Conservation (phyloP, 768 basidiomycete genomes). For the Russula compacta region DNA sequence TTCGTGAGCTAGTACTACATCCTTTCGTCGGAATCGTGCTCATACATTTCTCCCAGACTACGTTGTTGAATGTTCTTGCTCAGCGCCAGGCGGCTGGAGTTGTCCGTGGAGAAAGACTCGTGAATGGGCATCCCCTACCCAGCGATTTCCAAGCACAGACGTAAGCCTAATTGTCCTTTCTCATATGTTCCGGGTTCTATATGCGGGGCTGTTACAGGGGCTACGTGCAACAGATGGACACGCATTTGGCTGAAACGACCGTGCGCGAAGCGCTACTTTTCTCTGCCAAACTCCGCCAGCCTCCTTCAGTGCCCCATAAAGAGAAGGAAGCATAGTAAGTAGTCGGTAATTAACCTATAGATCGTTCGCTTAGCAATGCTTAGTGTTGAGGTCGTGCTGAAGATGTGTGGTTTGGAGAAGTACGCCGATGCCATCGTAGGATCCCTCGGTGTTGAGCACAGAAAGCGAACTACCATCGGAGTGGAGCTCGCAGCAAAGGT, state of each 20-base stretch:
- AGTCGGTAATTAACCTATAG: not conserved
- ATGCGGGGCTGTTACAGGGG: slow-evolving; percentile 36
- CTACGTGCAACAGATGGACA: slow-evolving; percentile 83
- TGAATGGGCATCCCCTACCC: slow-evolving; percentile 38
- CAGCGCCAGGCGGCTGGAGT: slow-evolving; percentile 32
- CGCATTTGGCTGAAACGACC: slow-evolving; percentile 64
- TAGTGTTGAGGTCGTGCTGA: slow-evolving; percentile 47
- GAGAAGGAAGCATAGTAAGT: slow-evolving; percentile 79
- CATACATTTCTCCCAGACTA: slow-evolving; percentile 30
- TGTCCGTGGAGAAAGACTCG: slow-evolving; percentile 35
- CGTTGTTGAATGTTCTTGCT: slow-evolving; percentile 40
- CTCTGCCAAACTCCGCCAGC: slow-evolving; percentile 75
- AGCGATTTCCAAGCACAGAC: slow-evolving; percentile 50
- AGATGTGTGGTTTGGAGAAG: slow-evolving; percentile 56
- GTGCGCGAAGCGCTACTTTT: slow-evolving; percentile 76
- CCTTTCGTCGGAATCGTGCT: not conserved
- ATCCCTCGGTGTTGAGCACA: slow-evolving; percentile 57
- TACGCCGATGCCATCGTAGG: slow-evolving; percentile 63
- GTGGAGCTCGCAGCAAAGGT: slow-evolving; percentile 79
- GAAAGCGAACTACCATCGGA: slow-evolving; percentile 78
- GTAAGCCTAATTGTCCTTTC: slow-evolving; percentile 24
- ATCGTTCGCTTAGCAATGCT: not conserved
- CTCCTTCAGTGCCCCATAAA: slow-evolving; percentile 44
- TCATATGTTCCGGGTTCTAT: slow-evolving; percentile 26
- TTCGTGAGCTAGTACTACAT: slow-evolving; percentile 19